Conservation (phyloP, 176 grass and related monocot species). For the Hordeum marinum region DNA sequence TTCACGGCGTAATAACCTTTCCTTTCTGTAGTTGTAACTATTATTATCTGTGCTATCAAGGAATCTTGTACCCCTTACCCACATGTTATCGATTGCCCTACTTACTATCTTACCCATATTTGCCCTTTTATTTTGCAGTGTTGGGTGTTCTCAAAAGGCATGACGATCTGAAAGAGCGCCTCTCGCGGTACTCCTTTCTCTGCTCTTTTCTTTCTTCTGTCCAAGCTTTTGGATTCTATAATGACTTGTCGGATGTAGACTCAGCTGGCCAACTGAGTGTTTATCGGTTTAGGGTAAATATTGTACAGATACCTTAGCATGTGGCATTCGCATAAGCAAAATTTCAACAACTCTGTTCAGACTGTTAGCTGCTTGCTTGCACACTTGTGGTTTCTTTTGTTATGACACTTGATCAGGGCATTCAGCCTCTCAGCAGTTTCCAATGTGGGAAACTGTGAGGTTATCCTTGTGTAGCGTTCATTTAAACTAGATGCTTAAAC, state of each 20-base stretch:
- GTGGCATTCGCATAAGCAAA: background rate
- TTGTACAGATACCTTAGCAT: background rate
- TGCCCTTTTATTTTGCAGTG: constrained; percentile 40
- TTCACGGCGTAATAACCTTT: constrained; percentile 37
- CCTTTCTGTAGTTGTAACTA: background rate
- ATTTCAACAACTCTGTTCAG: background rate
- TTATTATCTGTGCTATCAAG: background rate
- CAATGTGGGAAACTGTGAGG: background rate
- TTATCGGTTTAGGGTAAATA: background rate
- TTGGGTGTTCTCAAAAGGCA: constrained; percentile 53
- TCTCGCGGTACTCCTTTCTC: constrained; percentile 53
- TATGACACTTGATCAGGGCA: background rate
- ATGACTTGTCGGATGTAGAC: background rate
- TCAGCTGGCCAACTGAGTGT: background rate
- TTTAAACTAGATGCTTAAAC: background rate
- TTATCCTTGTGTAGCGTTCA: background rate
- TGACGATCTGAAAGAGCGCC: constrained; percentile 68
- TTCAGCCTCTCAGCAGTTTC: background rate
- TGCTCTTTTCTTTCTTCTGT: background rate
- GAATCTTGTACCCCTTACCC: background rate
- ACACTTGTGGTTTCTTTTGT: background rate
- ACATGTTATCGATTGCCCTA: background rate
- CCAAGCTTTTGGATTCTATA: background rate
- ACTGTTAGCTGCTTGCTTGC: background rate
- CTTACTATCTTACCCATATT: too few species aligned